Evolutionary conservation across 495 filamentous ascomycete genomes (phyloP), one percentile per base, ranked within the genome.

Genomic region (Recurvomyces mirabilis): DNA sequence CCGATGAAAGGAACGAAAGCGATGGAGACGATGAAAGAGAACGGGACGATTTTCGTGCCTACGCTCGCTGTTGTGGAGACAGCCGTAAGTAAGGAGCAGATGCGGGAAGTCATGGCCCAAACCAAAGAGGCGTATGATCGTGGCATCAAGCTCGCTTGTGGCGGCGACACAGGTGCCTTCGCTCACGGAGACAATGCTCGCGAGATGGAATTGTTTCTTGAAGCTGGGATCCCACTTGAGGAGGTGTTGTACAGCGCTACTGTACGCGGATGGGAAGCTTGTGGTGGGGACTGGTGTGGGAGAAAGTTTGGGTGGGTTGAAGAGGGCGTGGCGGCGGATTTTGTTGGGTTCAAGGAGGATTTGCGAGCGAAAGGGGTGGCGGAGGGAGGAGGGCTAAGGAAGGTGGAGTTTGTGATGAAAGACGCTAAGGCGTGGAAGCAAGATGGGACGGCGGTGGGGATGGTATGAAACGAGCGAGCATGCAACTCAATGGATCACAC

Each of bases 351-450:
- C 24, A 33, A 17, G 7, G 40, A 32, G 13, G 49, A 56, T 46
- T 60, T 65, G 13, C 53, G 57, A 20, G 30, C 49, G 20, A 65
- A 71, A 19, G 20, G 40, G 0, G 49, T 53, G 24, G 66, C 66
- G 17, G n/a, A n/a, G n/a, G n/a, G n/a, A n/a, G n/a, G n/a, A n/a
- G n/a, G n/a, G n/a, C 42, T 73, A 25, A 59, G 70, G 40, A 67
- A 62, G 41, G 68, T 72, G 22, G 57, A 53, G 36, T 72, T 71
- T 49, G 69, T 72, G 14, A 72, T 74, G 69, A 72, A 72, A 45
- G 68, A 72, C 41, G 69, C 60, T 1, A 53, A 42, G 37, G 59
- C 71, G 12, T 71, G 67, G 58, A 64, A 65, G 30, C 39, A 29
- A 33, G 49, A 51, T 34, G 49, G 45, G 14, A n/a, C 34, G 13